These are phyloP conservation scores for Erodium trifolium DNA, from an alignment of 441 rosid genomes.

Conservation along the genomic window DNA sequence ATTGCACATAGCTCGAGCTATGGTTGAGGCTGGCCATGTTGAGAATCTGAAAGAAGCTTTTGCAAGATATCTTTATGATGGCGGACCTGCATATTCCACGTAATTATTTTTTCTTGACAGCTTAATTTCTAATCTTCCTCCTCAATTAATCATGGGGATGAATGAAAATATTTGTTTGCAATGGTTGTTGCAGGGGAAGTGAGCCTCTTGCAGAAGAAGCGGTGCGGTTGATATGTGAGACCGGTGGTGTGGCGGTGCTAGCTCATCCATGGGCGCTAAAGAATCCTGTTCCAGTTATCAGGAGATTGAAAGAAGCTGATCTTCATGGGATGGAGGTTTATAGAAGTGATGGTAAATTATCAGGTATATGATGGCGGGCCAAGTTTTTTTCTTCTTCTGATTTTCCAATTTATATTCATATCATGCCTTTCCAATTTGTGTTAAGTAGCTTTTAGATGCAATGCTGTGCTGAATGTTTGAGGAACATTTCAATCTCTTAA, in stretches of 20 bases:
- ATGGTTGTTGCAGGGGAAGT: conserved; percentile 47
- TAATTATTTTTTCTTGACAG: conserved; percentile 20
- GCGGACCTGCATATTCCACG: conserved; percentile 90
- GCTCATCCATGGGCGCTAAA: conserved; percentile 98
- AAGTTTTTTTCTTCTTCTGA: background rate
- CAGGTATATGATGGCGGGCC: conserved; percentile 33
- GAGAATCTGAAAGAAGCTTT: conserved; percentile 84
- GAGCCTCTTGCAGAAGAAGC: conserved; percentile 80
- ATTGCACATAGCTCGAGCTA: conserved; percentile 85
- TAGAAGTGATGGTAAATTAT: conserved; percentile 72
- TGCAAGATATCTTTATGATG: conserved; percentile 67
- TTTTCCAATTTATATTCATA: background rate
- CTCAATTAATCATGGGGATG: background rate
- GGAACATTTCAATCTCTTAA: background rate
- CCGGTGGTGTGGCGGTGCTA: conserved; percentile 84
- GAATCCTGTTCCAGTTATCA: conserved; percentile 51
- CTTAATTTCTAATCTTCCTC: background rate
- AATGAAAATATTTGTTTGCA: conserved; percentile 10
- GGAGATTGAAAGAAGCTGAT: conserved; percentile 64
- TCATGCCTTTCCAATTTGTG: background rate
- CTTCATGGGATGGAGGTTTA: conserved; percentile 87
- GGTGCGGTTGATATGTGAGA: conserved; percentile 52
- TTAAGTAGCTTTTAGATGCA: background rate
- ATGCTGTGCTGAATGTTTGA: background rate
- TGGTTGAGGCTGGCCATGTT: conserved; percentile 87